These are phyloP conservation scores for Geosmithia flava DNA, from an alignment of 2,329 filamentous ascomycete genomes.

Conservation along the genomic window DNA sequence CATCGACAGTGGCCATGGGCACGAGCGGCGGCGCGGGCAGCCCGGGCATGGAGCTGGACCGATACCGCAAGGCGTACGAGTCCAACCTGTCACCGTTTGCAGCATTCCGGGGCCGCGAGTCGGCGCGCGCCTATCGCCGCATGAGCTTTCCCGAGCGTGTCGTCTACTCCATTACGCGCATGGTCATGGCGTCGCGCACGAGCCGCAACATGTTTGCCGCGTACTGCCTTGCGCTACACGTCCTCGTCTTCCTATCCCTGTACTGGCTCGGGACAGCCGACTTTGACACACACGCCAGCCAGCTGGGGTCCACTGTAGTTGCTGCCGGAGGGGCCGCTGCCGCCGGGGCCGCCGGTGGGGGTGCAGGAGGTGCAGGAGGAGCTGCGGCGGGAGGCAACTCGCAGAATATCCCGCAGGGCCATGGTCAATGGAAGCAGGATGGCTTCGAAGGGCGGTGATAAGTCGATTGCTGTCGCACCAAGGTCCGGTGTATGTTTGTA, in stretches of 20 bases:
- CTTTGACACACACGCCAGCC: slow-evolving; percentile 47
- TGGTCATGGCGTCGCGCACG: slow-evolving; percentile 79
- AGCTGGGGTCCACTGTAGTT: slow-evolving; percentile 35
- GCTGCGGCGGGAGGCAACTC: slow-evolving; percentile 11
- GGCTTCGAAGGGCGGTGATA: slow-evolving; percentile 34
- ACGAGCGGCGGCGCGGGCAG: slow-evolving; percentile 35
- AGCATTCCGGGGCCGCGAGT: slow-evolving; percentile 88
- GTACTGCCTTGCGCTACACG: slow-evolving; percentile 80
- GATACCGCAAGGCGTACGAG: slow-evolving; percentile 88
- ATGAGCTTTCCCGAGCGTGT: slow-evolving; percentile 87
- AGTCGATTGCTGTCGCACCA: background rate
- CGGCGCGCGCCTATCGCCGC: slow-evolving; percentile 76
- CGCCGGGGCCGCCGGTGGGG: slow-evolving; percentile 5
- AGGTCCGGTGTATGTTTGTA: background rate
- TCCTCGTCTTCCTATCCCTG: slow-evolving; percentile 76
- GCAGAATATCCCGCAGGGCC: slow-evolving; percentile 12
- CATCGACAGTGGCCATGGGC: slow-evolving; percentile 54
- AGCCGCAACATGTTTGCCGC: slow-evolving; percentile 89
- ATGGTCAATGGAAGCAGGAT: slow-evolving; percentile 53
- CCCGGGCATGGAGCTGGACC: slow-evolving; percentile 55
- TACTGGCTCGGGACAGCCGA: slow-evolving; percentile 70
- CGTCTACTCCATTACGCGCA: slow-evolving; percentile 80
- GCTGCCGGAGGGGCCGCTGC: slow-evolving; percentile 31
- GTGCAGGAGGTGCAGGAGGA: slow-evolving; percentile 16
- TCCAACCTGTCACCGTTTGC: slow-evolving; percentile 92